phyloP scores from a whole-genome alignment of 495 filamentous ascomycete genomes.

The Penicillium canescens region DNA sequence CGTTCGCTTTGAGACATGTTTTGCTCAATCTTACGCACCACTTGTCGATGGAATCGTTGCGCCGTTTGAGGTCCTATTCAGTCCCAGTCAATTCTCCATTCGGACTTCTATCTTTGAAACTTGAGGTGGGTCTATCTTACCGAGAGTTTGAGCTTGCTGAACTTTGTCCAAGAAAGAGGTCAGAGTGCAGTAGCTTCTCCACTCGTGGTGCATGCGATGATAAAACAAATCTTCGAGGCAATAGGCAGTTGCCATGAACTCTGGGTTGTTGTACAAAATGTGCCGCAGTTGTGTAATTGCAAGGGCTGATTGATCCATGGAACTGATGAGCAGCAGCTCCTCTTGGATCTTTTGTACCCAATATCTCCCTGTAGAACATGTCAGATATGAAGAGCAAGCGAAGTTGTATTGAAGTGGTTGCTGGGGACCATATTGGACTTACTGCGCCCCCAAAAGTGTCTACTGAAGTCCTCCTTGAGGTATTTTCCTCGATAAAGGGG shows the following conservation, averaged over 20 bases:
- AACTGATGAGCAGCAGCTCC: conserved; percentile 15
- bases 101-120: too few relatives aligned
- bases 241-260: conserved; percentile 4
- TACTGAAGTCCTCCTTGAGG: not conserved
- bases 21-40: not conserved
- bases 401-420: too few relatives aligned
- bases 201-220: conserved; percentile 15
- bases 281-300: not conserved
- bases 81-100: not conserved
- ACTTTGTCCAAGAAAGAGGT: conserved; percentile 7
- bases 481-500: conserved; percentile 11
- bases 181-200: not conserved
- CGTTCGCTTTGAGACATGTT: not conserved
- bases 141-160: conserved; percentile 9
- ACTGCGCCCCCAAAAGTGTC: conserved; percentile 5
- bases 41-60: not conserved
- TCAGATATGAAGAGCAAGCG: not conserved
- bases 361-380: conserved; percentile 6
- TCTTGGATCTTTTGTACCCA: conserved; percentile 22
- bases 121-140: not conserved
- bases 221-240: conserved; percentile 22
- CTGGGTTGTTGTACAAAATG: not conserved
- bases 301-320: conserved; percentile 14
- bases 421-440: not conserved
- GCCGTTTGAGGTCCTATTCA: not conserved